phyloP scores from a whole-genome alignment of 2,329 filamentous ascomycete species.

The Xylaria sp. region DNA sequence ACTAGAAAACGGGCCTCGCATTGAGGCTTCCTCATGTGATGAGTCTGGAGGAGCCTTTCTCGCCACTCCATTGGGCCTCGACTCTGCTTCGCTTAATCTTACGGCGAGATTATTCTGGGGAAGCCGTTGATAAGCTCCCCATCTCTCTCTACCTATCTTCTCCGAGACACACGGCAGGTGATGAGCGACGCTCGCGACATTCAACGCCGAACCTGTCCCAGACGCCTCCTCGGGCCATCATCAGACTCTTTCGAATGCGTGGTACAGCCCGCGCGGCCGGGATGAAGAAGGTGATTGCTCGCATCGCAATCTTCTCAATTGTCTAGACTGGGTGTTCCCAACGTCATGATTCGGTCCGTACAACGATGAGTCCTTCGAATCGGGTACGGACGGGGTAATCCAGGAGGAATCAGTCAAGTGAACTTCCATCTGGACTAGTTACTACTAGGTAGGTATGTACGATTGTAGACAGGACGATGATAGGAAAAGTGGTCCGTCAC shows the following conservation, averaged over 20 bases:
- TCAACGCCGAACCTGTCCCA: slow-evolving; percentile 16
- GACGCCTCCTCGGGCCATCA: slow-evolving; percentile 3
- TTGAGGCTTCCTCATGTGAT: slow-evolving; percentile 31
- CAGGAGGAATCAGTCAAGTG: slow-evolving; percentile 7
- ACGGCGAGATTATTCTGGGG: slow-evolving; percentile 8
- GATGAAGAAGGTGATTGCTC: slow-evolving; percentile 16
- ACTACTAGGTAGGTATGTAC: slow-evolving; percentile 1
- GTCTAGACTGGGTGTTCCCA: slow-evolving; percentile 5
- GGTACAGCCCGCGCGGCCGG: slow-evolving; percentile 9
- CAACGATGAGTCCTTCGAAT: slow-evolving; percentile 8
- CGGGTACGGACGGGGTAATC: slow-evolving; percentile 17
- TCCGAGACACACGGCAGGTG: not conserved
- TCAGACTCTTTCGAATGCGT: slow-evolving; percentile 3
- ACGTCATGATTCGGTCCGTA: slow-evolving; percentile 1
- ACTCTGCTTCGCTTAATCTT: slow-evolving; percentile 25
- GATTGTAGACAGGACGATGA: not conserved
- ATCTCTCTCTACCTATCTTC: no score
- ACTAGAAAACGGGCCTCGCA: slow-evolving; percentile 24
- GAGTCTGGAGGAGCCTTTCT: slow-evolving; percentile 15
- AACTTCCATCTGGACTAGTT: slow-evolving; percentile 18
- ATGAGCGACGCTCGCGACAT: slow-evolving; percentile 15
- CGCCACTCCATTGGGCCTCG: slow-evolving; percentile 21
- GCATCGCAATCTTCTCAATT: slow-evolving; percentile 8
- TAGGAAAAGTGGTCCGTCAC: slow-evolving; percentile 12
- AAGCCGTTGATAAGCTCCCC: not conserved